Evolutionary conservation across 306 rosid species (phyloP), one percentile per base, ranked within the genome.

Genomic region (Gastrolobium bilobum): DNA sequence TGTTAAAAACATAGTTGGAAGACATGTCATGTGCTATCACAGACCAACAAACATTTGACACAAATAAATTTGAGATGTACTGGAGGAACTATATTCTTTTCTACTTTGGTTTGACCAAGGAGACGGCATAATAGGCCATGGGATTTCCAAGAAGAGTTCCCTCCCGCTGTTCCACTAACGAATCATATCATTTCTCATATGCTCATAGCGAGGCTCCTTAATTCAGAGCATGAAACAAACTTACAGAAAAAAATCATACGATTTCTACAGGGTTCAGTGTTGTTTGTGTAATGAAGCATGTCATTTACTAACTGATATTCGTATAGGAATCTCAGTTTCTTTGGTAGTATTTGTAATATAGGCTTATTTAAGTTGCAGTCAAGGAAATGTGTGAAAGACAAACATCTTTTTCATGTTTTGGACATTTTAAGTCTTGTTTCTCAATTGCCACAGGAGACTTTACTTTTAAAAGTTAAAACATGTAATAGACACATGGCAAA

Each of bases 41-140:
- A 82, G 84, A 66, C 83, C 87, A 69, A 58, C 80, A 75, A 79
- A 79, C 58, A 70, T 37, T 72, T 86, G 87, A 86, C 71, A 35
- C 63, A 69, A 50, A 59, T 33, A 42, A 58, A 44, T 61, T 42
- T 4, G 38, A 35, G 40, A 38, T 61, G 38, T 30, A 34, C 47
- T 68, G 48, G 62, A 75, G 14, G 82, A 70, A 69, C 37, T 31
- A 53, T 34, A 13, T 76, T 76, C 57, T 75, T 54, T 38, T 74
- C 43, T 66, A 54, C 70, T 46, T 38, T 51, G 73, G 59, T 70
- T 50, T 42, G 61, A 71, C 42, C 68, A 53, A 70, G 46, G 67
- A 35, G 58, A 59, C 43, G 46, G 50, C 71, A 47, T 6, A 20
- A 58, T 61, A 43, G 34, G 30, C 52, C 63, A 44, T 51, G 53